A percentile compares a stretch with the other conserved stretches of the same genome.
Conservation (phyloP, 345 rosid genomes). For the Gossypium anomalum region DNA sequence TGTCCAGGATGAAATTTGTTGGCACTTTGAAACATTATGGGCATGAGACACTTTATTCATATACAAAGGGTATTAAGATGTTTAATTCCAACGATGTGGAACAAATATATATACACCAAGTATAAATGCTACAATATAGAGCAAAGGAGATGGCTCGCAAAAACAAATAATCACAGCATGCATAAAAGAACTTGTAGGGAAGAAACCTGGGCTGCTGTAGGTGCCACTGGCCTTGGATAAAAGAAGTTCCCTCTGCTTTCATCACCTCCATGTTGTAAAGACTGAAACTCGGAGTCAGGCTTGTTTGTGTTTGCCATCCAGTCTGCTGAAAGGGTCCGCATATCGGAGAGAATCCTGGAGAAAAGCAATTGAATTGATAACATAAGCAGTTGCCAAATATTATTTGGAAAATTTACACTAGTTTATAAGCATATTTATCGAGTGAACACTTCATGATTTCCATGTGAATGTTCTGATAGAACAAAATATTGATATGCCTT, state of each 20-base stretch:
- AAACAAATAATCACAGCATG: constrained; percentile 7
- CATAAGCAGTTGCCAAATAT: constrained; percentile 1
- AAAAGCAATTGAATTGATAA: constrained; percentile 21
- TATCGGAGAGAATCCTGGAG: constrained; percentile 96
- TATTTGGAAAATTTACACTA: neutral
- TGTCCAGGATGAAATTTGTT: neutral
- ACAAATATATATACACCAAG: neutral
- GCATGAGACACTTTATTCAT: neutral
- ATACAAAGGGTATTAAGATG: neutral
- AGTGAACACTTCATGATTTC: constrained; percentile 4
- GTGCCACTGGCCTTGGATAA: constrained; percentile 96
- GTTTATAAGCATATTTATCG: constrained; percentile 11
- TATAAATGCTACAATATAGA: neutral
- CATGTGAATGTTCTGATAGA: neutral
- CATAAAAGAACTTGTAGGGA: constrained; percentile 14
- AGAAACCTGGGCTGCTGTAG: constrained; percentile 91
- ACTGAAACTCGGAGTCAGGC: constrained; percentile 71
- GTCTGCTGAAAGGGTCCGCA: constrained; percentile 99
- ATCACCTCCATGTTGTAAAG: constrained; percentile 68
- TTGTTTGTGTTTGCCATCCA: constrained; percentile 98
- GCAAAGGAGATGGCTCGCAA: neutral
- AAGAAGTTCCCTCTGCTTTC: constrained; percentile 74
- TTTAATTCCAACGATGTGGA: neutral
- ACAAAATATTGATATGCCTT: neutral
- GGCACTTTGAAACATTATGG: neutral